These are phyloP conservation scores for Amoebophrya sp. DNA, from an alignment of 169 alveolate species.

Conservation along the genomic window DNA sequence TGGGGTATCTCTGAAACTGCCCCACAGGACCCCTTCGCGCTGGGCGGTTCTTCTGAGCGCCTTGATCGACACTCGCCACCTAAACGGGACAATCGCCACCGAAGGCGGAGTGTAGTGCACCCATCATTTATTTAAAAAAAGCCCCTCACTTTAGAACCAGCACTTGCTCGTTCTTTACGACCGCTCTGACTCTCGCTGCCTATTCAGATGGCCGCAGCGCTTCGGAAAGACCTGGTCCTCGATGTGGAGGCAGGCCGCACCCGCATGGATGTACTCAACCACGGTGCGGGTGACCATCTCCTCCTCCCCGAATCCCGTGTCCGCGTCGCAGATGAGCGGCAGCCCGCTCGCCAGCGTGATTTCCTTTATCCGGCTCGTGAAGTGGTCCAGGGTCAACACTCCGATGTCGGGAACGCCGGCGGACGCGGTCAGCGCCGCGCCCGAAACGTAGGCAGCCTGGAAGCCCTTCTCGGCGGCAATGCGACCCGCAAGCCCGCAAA, in stretches of 20 bases:
- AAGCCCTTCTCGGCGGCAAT: neutral
- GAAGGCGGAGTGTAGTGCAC: no score
- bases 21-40: no score
- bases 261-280: slow-evolving; percentile 48
- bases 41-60: no score
- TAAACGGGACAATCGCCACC: no score
- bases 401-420: slow-evolving; percentile 70
- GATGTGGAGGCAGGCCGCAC: slow-evolving; percentile 64
- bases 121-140: no score
- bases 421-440: slow-evolving; percentile 62
- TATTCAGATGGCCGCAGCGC: slow-evolving; percentile 68
- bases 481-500: neutral
- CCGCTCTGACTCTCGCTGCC: no score
- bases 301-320: slow-evolving; percentile 70
- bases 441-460: slow-evolving; percentile 46
- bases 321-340: slow-evolving; percentile 64
- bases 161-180: no score
- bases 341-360: slow-evolving; percentile 30
- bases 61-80: no score
- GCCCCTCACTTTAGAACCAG: no score
- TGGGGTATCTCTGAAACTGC: no score
- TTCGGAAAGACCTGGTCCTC: slow-evolving; percentile 62
- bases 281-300: slow-evolving; percentile 54
- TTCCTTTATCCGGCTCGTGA: slow-evolving; percentile 22
- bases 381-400: slow-evolving; percentile 24